A percentile compares a stretch with the other conserved stretches of the same genome.
Conservation (phyloP, 2,329 filamentous ascomycete genomes). For the Amesomyces nigricolor region DNA sequence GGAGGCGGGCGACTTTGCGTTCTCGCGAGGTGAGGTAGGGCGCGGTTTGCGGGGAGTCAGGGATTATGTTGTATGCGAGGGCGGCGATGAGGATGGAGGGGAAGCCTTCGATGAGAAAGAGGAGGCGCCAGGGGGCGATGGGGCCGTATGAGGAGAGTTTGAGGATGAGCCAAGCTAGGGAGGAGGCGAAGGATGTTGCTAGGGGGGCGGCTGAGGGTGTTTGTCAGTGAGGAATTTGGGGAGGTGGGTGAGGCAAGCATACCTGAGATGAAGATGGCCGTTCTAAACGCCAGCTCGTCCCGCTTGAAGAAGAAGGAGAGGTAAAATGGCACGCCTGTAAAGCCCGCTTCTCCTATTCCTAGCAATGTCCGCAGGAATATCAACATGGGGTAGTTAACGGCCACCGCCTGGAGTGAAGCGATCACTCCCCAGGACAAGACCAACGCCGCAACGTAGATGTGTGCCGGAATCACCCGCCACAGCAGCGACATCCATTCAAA, state of each 20-base stretch:
- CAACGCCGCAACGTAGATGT: slow-evolving; percentile 53
- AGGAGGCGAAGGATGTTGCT: slow-evolving; percentile 76
- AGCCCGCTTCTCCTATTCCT: slow-evolving; percentile 60
- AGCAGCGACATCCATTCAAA: slow-evolving; percentile 63
- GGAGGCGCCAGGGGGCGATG: slow-evolving; percentile 76
- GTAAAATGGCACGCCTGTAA: slow-evolving; percentile 59
- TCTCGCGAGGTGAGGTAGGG: slow-evolving; percentile 57
- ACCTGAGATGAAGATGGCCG: slow-evolving; percentile 79
- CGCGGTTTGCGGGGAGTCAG: slow-evolving; percentile 66
- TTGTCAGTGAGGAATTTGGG: slow-evolving; percentile 27
- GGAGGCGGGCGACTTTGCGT: slow-evolving; percentile 63
- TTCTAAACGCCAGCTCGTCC: slow-evolving; percentile 75
- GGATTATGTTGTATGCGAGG: slow-evolving; percentile 68
- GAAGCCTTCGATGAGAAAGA: slow-evolving; percentile 81
- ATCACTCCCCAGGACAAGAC: slow-evolving; percentile 75
- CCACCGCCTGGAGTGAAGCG: slow-evolving; percentile 66
- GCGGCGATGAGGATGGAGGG: slow-evolving; percentile 72
- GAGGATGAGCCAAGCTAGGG: slow-evolving; percentile 72
- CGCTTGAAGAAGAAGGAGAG: slow-evolving; percentile 59
- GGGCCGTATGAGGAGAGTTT: slow-evolving; percentile 58
- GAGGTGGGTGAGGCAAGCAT: slow-evolving; percentile 34
- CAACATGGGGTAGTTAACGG: slow-evolving; percentile 57
- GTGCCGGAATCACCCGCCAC: slow-evolving; percentile 55
- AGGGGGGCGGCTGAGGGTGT: slow-evolving; percentile 63
- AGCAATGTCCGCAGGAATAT: slow-evolving; percentile 51